These are phyloP conservation scores for Asclepias syriaca DNA, from an alignment of 257 asterid species.

Conservation along the genomic window DNA sequence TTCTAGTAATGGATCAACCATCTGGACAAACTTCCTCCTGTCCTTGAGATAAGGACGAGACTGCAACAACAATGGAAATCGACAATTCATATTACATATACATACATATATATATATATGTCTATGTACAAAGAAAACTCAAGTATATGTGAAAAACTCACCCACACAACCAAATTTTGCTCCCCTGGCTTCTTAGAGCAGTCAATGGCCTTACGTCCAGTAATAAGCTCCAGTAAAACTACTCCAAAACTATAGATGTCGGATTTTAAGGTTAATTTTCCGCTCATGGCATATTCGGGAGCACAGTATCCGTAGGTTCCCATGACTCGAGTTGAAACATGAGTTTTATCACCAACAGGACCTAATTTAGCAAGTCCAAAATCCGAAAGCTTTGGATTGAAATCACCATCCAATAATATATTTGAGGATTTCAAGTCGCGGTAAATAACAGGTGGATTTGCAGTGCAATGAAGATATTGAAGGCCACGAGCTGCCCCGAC, in stretches of 20 bases:
- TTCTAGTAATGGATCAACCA: conserved; percentile 67
- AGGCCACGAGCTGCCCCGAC: conserved; percentile 86
- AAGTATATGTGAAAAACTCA: conserved; percentile 25
- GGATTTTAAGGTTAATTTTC: conserved; percentile 77
- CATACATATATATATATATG: background rate
- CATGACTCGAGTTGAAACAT: conserved; percentile 92
- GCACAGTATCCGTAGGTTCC: conserved; percentile 94
- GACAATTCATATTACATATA: background rate
- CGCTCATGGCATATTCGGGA: conserved; percentile 86
- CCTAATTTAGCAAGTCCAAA: conserved; percentile 91
- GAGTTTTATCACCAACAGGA: conserved; percentile 85
- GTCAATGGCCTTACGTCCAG: conserved; percentile 76
- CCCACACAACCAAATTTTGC: conserved; percentile 83
- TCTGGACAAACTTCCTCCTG: conserved; percentile 44
- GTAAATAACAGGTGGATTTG: conserved; percentile 83
- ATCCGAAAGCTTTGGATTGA: conserved; percentile 78
- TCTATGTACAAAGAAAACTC: background rate
- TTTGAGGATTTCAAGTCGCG: conserved; percentile 83
- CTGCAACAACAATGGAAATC: conserved; percentile 29
- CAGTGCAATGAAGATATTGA: conserved; percentile 74
- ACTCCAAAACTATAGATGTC: conserved; percentile 93
- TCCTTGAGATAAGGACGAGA: conserved; percentile 62
- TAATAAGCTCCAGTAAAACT: conserved; percentile 75
- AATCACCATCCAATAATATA: conserved; percentile 71
- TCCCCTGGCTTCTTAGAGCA: conserved; percentile 42